Evolutionary conservation across 495 filamentous ascomycete species (phyloP).

Genomic region (Physcia stellaris): DNA sequence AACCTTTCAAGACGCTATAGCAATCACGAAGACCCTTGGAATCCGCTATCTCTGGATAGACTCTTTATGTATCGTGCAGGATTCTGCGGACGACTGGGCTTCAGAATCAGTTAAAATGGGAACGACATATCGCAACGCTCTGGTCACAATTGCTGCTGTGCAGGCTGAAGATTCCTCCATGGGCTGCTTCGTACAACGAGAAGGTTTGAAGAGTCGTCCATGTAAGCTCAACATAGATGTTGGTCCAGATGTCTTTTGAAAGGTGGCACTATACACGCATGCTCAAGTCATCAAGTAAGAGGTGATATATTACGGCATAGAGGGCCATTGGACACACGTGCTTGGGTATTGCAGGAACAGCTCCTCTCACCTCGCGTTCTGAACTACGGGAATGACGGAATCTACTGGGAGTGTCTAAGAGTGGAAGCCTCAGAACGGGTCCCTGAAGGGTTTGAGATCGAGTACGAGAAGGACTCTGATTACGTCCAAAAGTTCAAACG

Average conservation of each 20-base stretch:
- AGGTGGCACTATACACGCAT: background rate
- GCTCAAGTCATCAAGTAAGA: too few relatives aligned
- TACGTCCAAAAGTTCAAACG: too few relatives aligned
- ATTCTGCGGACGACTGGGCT: slow-evolving; percentile 15
- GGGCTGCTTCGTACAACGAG: slow-evolving; percentile 10
- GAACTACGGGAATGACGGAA: slow-evolving; percentile 15
- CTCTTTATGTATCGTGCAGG: slow-evolving; percentile 22
- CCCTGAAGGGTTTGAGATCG: too few relatives aligned
- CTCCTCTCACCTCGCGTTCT: slow-evolving; percentile 18
- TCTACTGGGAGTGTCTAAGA: slow-evolving; percentile 22
- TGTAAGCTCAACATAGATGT: background rate
- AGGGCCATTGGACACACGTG: slow-evolving; percentile 11
- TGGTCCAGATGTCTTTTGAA: background rate
- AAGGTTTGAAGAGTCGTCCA: background rate
- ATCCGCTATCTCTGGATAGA: slow-evolving; percentile 23
- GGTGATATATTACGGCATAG: background rate
- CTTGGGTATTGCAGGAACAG: slow-evolving; percentile 25
- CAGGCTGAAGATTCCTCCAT: slow-evolving; percentile 2
- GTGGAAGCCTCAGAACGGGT: too few relatives aligned
- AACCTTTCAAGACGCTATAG: slow-evolving; percentile 19
- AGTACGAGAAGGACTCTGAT: too few relatives aligned
- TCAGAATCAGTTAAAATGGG: slow-evolving; percentile 17
- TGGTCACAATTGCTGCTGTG: slow-evolving; percentile 16
- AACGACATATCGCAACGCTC: slow-evolving; percentile 15
- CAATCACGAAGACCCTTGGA: slow-evolving; percentile 9